phyloP scores from a whole-genome alignment of 202 grass and related monocot genomes.

The Carex sylvatica region DNA sequence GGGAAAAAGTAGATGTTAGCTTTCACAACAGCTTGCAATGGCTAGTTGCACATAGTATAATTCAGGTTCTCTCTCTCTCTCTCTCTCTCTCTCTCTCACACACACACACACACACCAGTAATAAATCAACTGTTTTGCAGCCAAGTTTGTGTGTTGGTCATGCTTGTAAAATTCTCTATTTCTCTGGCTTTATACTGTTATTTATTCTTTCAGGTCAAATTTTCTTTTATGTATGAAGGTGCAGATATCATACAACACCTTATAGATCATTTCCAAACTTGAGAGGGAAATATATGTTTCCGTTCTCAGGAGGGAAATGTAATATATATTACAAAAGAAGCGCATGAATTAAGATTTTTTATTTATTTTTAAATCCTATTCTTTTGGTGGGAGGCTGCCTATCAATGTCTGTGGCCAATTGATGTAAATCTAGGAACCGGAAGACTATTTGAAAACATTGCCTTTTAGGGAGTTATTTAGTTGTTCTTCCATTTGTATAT shows the following conservation, averaged over 20 bases:
- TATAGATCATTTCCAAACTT: constrained; percentile 65
- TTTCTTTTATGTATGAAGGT: constrained; percentile 69
- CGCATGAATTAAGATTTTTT: constrained; percentile 3
- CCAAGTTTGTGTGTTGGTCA: neutral
- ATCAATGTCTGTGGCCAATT: neutral
- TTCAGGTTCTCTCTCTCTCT: constrained; percentile 44
- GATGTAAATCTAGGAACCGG: constrained; percentile 6
- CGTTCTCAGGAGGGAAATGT: constrained; percentile 23
- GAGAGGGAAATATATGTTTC: constrained; percentile 35
- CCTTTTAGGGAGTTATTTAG: neutral
- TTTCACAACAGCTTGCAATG: constrained; percentile 56
- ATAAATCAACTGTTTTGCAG: neutral
- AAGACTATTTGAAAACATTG: neutral
- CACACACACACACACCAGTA: neutral
- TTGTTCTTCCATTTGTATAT: constrained; percentile 10
- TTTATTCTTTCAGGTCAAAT: constrained; percentile 52
- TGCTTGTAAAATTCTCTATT: neutral
- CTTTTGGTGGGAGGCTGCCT: constrained; percentile 12
- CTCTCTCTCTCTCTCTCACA: neutral
- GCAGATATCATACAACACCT: constrained; percentile 76
- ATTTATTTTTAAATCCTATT: neutral
- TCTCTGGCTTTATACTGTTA: neutral
- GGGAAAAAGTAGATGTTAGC: constrained; percentile 78
- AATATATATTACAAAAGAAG: neutral
- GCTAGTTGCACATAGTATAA: constrained; percentile 64